Evolutionary conservation across 768 basidiomycete genomes (phyloP).

Genomic region (Boletellus sp.): DNA sequence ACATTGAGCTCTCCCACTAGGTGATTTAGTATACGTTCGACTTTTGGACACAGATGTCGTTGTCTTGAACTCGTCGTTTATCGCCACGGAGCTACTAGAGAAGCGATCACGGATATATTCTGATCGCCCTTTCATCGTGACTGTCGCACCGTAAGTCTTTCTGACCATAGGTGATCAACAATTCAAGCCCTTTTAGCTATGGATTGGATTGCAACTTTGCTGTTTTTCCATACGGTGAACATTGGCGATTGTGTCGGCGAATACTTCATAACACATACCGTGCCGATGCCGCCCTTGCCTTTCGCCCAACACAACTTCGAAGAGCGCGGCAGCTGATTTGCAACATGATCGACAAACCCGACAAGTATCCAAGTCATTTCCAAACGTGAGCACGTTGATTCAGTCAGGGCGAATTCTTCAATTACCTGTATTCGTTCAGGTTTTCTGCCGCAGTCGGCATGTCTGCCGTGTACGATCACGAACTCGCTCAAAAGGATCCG

Average conservation of each 20-base stretch:
- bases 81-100: background rate
- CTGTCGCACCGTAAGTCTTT: background rate
- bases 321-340: background rate
- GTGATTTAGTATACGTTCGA: constrained; percentile 1
- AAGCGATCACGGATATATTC: constrained; percentile 1
- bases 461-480: constrained; percentile 12
- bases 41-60: background rate
- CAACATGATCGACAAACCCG: background rate
- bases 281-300: background rate
- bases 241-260: background rate
- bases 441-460: constrained; percentile 30
- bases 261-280: constrained; percentile 2
- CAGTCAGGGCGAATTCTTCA: background rate
- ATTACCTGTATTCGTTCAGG: constrained; percentile 8
- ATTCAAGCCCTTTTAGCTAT: background rate
- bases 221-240: background rate
- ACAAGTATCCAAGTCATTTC: background rate
- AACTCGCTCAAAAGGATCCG: constrained; percentile 7
- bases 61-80: background rate
- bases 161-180: background rate
- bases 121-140: background rate
- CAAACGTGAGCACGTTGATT: background rate
- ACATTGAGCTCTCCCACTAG: background rate
- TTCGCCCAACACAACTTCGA: constrained; percentile 1
- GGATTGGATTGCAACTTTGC: background rate